Evolutionary conservation across 2,329 filamentous ascomycete genomes (phyloP).

Genomic region (Metarhizium sp.): DNA sequence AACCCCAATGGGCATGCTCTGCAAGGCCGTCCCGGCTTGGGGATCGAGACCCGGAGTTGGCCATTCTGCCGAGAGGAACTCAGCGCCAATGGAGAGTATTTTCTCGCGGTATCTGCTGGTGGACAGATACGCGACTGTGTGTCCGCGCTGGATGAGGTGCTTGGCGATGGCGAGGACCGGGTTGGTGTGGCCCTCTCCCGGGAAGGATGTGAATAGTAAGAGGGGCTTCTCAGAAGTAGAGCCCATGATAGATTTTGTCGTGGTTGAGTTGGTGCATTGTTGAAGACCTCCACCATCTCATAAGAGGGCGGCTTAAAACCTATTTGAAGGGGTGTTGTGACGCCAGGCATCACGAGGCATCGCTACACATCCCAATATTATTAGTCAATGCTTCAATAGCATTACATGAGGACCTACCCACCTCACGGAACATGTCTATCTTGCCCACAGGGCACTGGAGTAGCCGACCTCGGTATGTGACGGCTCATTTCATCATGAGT

Average conservation of each 20-base stretch:
- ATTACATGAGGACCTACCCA: too few species aligned
- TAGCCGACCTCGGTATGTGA: too few species aligned
- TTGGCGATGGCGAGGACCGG: slow-evolving; percentile 19
- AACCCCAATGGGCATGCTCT: slow-evolving; percentile 8
- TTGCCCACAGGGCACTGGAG: too few species aligned
- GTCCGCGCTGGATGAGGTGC: slow-evolving; percentile 22
- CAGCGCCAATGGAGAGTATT: slow-evolving; percentile 24
- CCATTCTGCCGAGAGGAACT: slow-evolving; percentile 15
- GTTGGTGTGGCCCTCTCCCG: slow-evolving; percentile 12
- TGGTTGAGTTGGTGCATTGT: too few species aligned
- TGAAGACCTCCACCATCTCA: too few species aligned
- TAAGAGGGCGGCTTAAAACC: too few species aligned
- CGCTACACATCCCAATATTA: too few species aligned
- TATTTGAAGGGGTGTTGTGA: too few species aligned
- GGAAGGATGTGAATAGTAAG: slow-evolving; percentile 11
- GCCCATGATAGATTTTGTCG: neutral
- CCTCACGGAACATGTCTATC: too few species aligned
- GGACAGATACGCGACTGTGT: slow-evolving; percentile 28
- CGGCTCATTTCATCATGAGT: too few species aligned
- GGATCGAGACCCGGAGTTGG: neutral
- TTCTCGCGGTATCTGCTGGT: slow-evolving; percentile 17
- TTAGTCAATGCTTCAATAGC: too few species aligned
- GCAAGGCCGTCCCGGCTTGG: neutral
- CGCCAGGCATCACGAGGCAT: too few species aligned
- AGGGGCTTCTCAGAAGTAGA: slow-evolving; percentile 9